Evolutionary conservation across 2,329 filamentous ascomycete genomes (phyloP).

Genomic region (Dothiorella sarmentorum): DNA sequence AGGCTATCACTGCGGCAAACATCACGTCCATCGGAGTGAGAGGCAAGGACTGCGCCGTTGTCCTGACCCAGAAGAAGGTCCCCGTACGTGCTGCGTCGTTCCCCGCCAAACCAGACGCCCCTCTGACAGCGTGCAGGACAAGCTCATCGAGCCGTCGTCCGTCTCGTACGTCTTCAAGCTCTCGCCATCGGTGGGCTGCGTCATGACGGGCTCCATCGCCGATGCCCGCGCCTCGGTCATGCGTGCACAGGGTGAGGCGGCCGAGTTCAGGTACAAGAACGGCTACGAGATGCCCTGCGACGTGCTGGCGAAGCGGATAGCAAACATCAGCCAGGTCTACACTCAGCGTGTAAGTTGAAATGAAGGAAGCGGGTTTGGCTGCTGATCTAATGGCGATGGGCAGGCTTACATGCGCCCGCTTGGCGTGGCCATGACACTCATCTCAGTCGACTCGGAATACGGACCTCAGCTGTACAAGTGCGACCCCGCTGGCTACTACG

Average conservation of each 20-base stretch:
- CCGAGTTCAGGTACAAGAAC: conserved; percentile 97
- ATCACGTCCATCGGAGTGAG: conserved; percentile 96
- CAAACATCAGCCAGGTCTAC: conserved; percentile 99
- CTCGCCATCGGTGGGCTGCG: conserved; percentile 92
- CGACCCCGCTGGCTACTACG: conserved; percentile 96
- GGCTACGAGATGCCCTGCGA: conserved; percentile 99
- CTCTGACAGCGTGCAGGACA: conserved; percentile 55
- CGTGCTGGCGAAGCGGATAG: conserved; percentile 90
- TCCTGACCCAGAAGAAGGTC: conserved; percentile 99
- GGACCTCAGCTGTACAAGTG: conserved; percentile 98
- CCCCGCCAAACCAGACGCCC: not conserved
- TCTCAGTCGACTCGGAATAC: conserved; percentile 73
- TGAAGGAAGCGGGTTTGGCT: not conserved
- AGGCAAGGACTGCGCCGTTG: conserved; percentile 95
- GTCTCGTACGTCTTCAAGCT: conserved; percentile 97
- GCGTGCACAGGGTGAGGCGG: conserved; percentile 90
- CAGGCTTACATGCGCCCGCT: conserved; percentile 97
- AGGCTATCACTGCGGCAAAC: conserved; percentile 98
- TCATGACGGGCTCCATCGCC: conserved; percentile 98
- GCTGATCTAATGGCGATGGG: conserved; percentile 21
- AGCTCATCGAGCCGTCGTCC: conserved; percentile 95
- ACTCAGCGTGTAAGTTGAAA: conserved; percentile 74
- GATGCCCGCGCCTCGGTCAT: conserved; percentile 88
- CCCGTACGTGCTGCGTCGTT: conserved; percentile 45
- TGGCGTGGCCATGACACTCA: conserved; percentile 86